Conservation (phyloP, 2,329 filamentous ascomycete genomes). For the Fusarium sp. region DNA sequence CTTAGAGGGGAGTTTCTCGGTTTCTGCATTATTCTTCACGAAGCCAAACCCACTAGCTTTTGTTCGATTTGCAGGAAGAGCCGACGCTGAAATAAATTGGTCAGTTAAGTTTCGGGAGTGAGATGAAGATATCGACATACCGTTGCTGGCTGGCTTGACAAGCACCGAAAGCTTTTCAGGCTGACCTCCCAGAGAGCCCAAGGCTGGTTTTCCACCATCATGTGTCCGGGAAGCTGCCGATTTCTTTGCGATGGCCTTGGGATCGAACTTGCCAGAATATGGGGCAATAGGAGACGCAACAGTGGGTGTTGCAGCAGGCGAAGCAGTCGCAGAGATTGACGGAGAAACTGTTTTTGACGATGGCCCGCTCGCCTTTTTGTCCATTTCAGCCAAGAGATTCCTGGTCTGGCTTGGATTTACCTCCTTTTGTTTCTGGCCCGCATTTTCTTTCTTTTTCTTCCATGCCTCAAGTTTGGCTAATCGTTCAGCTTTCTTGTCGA, state of each 20-base stretch:
- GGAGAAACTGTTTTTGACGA: constrained; percentile 61
- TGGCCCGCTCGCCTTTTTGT: constrained; percentile 70
- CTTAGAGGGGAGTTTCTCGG: constrained; percentile 74
- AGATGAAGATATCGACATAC: constrained; percentile 46
- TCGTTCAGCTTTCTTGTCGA: constrained; percentile 80
- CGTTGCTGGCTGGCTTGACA: constrained; percentile 50
- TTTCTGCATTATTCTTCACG: constrained; percentile 72
- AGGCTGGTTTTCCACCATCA: constrained; percentile 59
- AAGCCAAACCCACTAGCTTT: constrained; percentile 90
- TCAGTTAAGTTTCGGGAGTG: constrained; percentile 37
- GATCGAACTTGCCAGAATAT: constrained; percentile 85
- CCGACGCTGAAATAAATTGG: constrained; percentile 54
- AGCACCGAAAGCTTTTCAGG: constrained; percentile 49
- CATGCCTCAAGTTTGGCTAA: constrained; percentile 87
- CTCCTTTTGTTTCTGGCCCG: constrained; percentile 77
- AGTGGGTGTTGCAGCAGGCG: constrained; percentile 59
- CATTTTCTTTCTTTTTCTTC: constrained; percentile 89
- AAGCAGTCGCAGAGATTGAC: constrained; percentile 61
- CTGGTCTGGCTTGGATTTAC: constrained; percentile 72
- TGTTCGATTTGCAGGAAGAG: constrained; percentile 73
- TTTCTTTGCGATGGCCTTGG: constrained; percentile 87
- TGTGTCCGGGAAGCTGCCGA: constrained; percentile 70
- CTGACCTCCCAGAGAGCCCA: constrained; percentile 60
- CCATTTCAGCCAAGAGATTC: constrained; percentile 78
- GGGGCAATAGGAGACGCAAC: constrained; percentile 64